These are phyloP conservation scores for Populus hybrid DNA, from an alignment of 441 rosid species.

Conservation along the genomic window DNA sequence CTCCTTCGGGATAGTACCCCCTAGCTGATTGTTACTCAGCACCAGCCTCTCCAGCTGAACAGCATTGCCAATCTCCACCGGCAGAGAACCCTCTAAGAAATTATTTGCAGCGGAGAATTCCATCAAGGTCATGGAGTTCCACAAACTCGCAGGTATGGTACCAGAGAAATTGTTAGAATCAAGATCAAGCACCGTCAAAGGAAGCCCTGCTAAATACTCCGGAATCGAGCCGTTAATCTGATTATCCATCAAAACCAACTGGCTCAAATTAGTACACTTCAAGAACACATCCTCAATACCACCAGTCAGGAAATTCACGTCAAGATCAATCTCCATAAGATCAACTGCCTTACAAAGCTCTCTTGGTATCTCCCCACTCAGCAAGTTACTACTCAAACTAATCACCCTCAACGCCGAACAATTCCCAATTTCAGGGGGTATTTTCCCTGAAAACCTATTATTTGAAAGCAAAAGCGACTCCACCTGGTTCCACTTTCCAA, in stretches of 20 bases:
- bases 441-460: slow-evolving; percentile 53
- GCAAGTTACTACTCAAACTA: slow-evolving; percentile 52
- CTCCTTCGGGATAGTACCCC: slow-evolving; percentile 62
- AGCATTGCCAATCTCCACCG: slow-evolving; percentile 58
- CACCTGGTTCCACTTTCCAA: slow-evolving; percentile 62
- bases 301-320: slow-evolving; percentile 58
- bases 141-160: slow-evolving; percentile 52
- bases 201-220: slow-evolving; percentile 63
- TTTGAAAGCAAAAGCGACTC: slow-evolving; percentile 60
- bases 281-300: slow-evolving; percentile 54
- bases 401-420: slow-evolving; percentile 58
- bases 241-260: slow-evolving; percentile 56
- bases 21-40: slow-evolving; percentile 53
- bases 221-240: slow-evolving; percentile 62
- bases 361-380: slow-evolving; percentile 60
- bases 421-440: slow-evolving; percentile 60
- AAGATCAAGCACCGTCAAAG: slow-evolving; percentile 64
- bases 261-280: slow-evolving; percentile 57
- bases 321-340: slow-evolving; percentile 55
- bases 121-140: slow-evolving; percentile 65
- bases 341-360: slow-evolving; percentile 67
- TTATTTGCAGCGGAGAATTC: slow-evolving; percentile 81
- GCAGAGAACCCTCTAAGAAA: slow-evolving; percentile 54
- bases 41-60: slow-evolving; percentile 55
- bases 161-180: slow-evolving; percentile 82